Conservation (phyloP, 2,329 filamentous ascomycete genomes). For the Stagonosporopsis chrysanthemi region DNA sequence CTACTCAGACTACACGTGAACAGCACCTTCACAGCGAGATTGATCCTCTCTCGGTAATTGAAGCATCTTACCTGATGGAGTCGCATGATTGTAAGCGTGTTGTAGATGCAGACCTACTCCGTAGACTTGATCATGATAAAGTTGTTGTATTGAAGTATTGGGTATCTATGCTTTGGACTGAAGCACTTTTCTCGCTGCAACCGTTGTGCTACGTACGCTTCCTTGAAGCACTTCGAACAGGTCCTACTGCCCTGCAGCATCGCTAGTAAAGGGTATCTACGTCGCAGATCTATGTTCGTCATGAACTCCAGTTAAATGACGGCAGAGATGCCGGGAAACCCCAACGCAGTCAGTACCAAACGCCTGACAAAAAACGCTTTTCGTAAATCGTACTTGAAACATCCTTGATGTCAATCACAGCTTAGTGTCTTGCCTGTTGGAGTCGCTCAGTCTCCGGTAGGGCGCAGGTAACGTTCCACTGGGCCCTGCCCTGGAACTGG, state of each 20-base stretch:
- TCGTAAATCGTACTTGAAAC: slow-evolving; percentile 27
- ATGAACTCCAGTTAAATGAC: slow-evolving; percentile 18
- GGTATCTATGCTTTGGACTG: slow-evolving; percentile 17
- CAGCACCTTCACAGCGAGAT: slow-evolving; percentile 7
- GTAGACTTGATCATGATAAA: not conserved
- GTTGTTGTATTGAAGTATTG: slow-evolving; percentile 2
- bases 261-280: slow-evolving; percentile 21
- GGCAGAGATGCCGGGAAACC: not conserved
- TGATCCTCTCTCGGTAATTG: slow-evolving; percentile 4
- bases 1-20: slow-evolving; percentile 3
- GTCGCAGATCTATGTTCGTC: slow-evolving; percentile 10
- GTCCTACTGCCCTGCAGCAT: not conserved
- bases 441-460: slow-evolving; percentile 46
- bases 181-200: slow-evolving; percentile 9
- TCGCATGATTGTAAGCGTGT: not conserved
- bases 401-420: slow-evolving; percentile 22
- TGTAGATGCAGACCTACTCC: not conserved
- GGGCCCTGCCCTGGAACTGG: slow-evolving; percentile 29
- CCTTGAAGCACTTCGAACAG: slow-evolving; percentile 1
- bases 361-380: slow-evolving; percentile 26
- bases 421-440: slow-evolving; percentile 48
- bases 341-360: not conserved
- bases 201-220: not conserved
- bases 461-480: slow-evolving; percentile 38
- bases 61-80: slow-evolving; percentile 7